These are phyloP conservation scores for Ajuga chamaepitys DNA, from an alignment of 257 asterid species.

Conservation along the genomic window DNA sequence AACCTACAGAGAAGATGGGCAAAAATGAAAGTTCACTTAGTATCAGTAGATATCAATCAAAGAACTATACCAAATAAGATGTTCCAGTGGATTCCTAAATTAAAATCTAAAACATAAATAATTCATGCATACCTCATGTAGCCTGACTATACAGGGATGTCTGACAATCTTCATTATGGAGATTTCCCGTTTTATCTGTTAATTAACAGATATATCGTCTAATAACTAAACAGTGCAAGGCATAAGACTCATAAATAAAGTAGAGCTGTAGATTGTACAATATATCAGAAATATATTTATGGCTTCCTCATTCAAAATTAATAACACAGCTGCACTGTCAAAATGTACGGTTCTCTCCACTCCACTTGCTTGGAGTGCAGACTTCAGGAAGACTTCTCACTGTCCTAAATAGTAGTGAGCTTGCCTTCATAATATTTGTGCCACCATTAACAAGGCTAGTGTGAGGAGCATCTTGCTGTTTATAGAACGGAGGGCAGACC, in stretches of 20 bases:
- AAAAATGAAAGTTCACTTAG: slow-evolving; percentile 10
- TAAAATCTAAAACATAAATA: slow-evolving; percentile 3
- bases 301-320: not conserved
- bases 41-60: not conserved
- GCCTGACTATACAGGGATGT: slow-evolving; percentile 76
- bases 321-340: not conserved
- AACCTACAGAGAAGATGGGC: slow-evolving; percentile 42
- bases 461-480: not conserved
- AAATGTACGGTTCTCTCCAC: slow-evolving; percentile 1
- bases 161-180: slow-evolving; percentile 91
- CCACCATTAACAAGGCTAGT: not conserved
- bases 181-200: slow-evolving; percentile 80
- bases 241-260: not conserved
- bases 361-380: slow-evolving; percentile 1
- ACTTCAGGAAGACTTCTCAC: slow-evolving; percentile 9
- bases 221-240: not conserved
- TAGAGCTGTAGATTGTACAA: slow-evolving; percentile 6
- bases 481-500: not conserved
- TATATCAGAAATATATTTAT: not conserved
- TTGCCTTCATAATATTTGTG: slow-evolving; percentile 2
- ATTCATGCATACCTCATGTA: slow-evolving; percentile 62
- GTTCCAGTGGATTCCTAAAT: not conserved
- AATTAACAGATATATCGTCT: slow-evolving; percentile 20
- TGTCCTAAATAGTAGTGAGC: not conserved
- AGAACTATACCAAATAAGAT: not conserved